Conservation (phyloP, 225 moss, liverwort and hornwort species). For the Sphagnum tenellum region DNA sequence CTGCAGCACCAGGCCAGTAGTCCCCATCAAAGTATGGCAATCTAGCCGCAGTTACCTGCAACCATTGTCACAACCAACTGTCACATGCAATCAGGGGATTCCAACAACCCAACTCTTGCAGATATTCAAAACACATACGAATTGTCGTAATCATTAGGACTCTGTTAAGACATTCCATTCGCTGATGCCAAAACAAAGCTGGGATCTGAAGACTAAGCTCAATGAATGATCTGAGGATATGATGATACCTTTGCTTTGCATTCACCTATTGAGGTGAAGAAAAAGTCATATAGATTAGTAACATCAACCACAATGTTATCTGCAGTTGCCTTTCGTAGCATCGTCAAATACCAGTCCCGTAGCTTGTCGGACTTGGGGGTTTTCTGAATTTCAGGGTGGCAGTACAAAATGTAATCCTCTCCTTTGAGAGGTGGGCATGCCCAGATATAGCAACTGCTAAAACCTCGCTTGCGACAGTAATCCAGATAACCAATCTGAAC, state of each 20-base stretch:
- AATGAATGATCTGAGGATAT: too few species aligned
- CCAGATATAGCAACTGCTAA: constrained; percentile 99
- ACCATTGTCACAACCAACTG: constrained; percentile 2
- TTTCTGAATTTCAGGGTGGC: constrained; percentile 97
- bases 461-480: constrained; percentile 85
- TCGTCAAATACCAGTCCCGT: constrained; percentile 96
- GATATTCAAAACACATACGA: too few species aligned
- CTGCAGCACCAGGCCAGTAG: constrained; percentile 99
- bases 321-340: constrained; percentile 87
- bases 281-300: constrained; percentile 92
- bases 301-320: constrained; percentile 97
- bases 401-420: constrained; percentile 95
- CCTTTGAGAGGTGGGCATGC: constrained; percentile 98
- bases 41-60: constrained; percentile 79
- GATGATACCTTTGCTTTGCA: constrained; percentile 65
- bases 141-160: too few species aligned
- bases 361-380: constrained; percentile 99
- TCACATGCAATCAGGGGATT: too few species aligned
- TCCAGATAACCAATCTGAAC: constrained; percentile 93
- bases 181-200: too few species aligned
- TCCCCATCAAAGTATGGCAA: constrained; percentile 98
- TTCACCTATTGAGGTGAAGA: constrained; percentile 84
- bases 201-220: too few species aligned
- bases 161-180: too few species aligned
- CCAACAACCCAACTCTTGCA: too few species aligned